A percentile compares a stretch with the other conserved stretches of the same genome.
phyloP scores from a whole-genome alignment of 73 alveolate species.

The Paraurostyla sp. region DNA sequence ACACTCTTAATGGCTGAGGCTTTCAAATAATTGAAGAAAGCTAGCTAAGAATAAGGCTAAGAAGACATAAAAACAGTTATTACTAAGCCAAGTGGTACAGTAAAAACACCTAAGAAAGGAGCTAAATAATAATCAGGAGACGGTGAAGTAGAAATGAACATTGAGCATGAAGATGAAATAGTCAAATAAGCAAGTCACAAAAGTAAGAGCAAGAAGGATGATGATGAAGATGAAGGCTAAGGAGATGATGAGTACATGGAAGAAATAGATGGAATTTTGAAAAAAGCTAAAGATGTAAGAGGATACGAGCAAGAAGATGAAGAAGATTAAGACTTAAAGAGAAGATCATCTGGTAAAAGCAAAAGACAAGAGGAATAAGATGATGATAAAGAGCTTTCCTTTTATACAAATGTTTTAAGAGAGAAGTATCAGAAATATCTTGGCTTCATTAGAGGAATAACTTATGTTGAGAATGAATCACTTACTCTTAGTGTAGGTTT shows the following conservation, averaged over 20 bases:
- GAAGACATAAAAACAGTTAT: neutral
- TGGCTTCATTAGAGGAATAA: conserved; percentile 14
- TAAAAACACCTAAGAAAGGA: conserved; percentile 60
- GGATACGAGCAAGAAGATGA: conserved; percentile 77
- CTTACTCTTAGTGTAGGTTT: conserved; percentile 18
- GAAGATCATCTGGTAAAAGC: neutral
- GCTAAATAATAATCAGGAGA: conserved; percentile 64
- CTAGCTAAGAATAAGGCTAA: conserved; percentile 67
- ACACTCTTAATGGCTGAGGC: conserved; percentile 85
- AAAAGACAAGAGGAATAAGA: conserved; percentile 47
- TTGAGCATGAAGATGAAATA: conserved; percentile 65
- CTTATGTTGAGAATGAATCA: neutral
- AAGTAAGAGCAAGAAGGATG: conserved; percentile 38
- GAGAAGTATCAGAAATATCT: conserved; percentile 42
- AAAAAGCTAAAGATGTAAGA: conserved; percentile 77
- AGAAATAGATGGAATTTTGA: conserved; percentile 71
- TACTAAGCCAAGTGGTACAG: conserved; percentile 68
- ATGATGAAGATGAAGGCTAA: conserved; percentile 70
- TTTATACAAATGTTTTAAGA: conserved; percentile 47
- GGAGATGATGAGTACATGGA: conserved; percentile 81
- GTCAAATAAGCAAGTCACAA: conserved; percentile 13
- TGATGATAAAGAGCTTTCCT: conserved; percentile 68
- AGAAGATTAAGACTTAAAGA: conserved; percentile 74
- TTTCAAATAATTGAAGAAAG: conserved; percentile 82
- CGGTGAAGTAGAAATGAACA: conserved; percentile 75